These are phyloP conservation scores for Fomitopsis schrenkii DNA, from an alignment of 1,284 basidiomycete species.

Conservation along the genomic window DNA sequence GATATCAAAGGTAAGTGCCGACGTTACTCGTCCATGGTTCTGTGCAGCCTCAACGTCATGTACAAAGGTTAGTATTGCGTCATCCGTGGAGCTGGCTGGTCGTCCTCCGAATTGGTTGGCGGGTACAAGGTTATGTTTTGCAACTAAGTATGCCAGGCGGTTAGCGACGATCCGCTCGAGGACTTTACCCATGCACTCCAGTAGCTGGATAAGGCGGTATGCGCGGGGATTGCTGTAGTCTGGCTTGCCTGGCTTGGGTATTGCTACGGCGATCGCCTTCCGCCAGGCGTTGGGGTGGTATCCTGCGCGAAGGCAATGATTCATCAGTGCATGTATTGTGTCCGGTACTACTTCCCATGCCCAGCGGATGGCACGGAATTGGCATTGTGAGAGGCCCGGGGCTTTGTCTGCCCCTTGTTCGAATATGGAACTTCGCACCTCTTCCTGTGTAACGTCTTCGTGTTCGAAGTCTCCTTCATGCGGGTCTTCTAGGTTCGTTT, in stretches of 20 bases:
- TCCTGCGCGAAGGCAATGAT: background rate
- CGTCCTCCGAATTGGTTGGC: too few species aligned
- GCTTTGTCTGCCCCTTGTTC: slow-evolving; percentile 12
- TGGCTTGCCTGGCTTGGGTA: background rate
- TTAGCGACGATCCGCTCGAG: slow-evolving; percentile 12
- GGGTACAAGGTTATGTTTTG: too few species aligned
- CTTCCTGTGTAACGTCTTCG: slow-evolving; percentile 6
- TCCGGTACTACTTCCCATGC: slow-evolving; percentile 13
- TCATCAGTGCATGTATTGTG: background rate
- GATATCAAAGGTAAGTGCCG: too few species aligned
- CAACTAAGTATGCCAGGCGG: too few species aligned
- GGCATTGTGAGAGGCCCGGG: slow-evolving; percentile 14
- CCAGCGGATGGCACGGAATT: slow-evolving; percentile 12
- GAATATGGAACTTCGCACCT: slow-evolving; percentile 11
- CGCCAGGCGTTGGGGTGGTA: slow-evolving; percentile 1
- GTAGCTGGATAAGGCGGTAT: slow-evolving; percentile 17
- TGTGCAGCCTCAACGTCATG: too few species aligned
- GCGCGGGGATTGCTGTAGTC: slow-evolving; percentile 10
- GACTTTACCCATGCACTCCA: slow-evolving; percentile 16
- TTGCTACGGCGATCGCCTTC: background rate
- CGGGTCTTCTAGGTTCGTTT: slow-evolving; percentile 4
- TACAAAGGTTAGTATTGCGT: too few species aligned
- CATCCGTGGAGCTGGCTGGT: too few species aligned
- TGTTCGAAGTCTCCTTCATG: background rate
- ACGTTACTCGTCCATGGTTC: too few species aligned